Percentiles rank a stretch among this genome's conserved stretches.
phyloP scores from a whole-genome alignment of 768 basidiomycete genomes.

The Termitomyces sp. region DNA sequence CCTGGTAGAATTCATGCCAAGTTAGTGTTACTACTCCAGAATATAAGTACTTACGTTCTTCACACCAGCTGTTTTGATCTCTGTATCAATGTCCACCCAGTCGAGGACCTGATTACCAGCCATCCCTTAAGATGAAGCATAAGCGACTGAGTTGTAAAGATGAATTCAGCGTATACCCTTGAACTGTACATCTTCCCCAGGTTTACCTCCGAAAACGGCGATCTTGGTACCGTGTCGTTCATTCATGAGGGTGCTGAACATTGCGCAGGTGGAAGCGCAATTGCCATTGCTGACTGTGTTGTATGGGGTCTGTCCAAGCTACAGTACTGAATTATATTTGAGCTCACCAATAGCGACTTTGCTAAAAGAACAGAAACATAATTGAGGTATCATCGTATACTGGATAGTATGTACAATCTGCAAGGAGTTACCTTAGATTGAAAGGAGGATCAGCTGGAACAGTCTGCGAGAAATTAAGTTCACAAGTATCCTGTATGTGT shows the following conservation, averaged over 20 bases:
- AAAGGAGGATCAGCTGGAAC: conserved; percentile 45
- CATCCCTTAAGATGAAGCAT: conserved; percentile 32
- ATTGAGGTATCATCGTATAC: background rate
- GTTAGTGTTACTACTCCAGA: background rate
- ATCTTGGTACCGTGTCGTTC: conserved; percentile 49
- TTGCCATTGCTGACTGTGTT: conserved; percentile 34
- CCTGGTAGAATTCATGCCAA: conserved; percentile 18
- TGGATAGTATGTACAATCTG: background rate
- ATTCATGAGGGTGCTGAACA: conserved; percentile 59
- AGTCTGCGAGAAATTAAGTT: conserved; percentile 29
- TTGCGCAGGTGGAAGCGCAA: conserved; percentile 60
- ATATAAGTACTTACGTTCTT: conserved; percentile 31
- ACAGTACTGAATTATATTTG: background rate
- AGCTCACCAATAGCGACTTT: conserved; percentile 41
- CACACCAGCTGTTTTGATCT: conserved; percentile 54
- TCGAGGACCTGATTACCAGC: conserved; percentile 61
- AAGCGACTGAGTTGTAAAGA: background rate
- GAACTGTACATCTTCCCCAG: conserved; percentile 43
- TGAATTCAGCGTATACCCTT: conserved; percentile 29
- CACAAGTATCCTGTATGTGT: conserved; percentile 34
- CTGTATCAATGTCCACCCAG: conserved; percentile 54
- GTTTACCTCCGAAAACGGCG: conserved; percentile 55
- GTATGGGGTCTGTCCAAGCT: background rate
- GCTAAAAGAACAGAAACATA: conserved; percentile 16
- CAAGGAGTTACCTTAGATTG: conserved; percentile 31